phyloP scores from a whole-genome alignment of 768 basidiomycete species.

The Nidularia sp. region DNA sequence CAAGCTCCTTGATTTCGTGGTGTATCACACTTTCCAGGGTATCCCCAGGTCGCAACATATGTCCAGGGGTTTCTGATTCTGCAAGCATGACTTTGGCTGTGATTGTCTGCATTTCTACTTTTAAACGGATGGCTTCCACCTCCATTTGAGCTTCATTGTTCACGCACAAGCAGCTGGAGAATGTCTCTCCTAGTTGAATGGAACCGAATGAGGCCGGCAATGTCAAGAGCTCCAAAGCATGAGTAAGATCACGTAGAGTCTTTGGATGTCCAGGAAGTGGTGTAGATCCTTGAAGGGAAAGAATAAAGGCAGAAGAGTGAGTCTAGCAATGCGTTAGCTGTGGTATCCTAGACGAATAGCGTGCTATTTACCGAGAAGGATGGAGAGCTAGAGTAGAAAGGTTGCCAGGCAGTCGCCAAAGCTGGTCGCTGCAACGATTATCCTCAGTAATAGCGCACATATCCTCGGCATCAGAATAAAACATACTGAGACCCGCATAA shows the following conservation, averaged over 20 bases:
- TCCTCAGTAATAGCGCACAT: neutral
- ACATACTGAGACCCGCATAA: constrained; percentile 86
- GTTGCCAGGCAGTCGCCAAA: constrained; percentile 75
- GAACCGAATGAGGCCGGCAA: constrained; percentile 82
- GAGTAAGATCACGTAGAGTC: constrained; percentile 77
- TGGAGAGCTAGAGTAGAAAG: constrained; percentile 76
- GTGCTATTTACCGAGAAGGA: constrained; percentile 55
- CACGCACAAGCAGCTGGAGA: constrained; percentile 76
- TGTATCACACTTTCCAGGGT: constrained; percentile 65
- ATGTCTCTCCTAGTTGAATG: constrained; percentile 88
- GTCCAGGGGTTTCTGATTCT: constrained; percentile 56
- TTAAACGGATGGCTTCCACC: constrained; percentile 60
- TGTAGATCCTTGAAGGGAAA: constrained; percentile 68
- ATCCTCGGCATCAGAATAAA: constrained; percentile 5
- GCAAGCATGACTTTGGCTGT: constrained; percentile 58
- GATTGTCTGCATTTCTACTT: constrained; percentile 84
- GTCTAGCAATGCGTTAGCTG: constrained; percentile 25
- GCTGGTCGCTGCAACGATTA: constrained; percentile 39
- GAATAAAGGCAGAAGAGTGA: constrained; percentile 72
- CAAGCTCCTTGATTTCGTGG: constrained; percentile 93
- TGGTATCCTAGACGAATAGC: neutral
- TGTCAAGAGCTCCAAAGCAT: constrained; percentile 74
- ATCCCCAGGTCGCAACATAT: constrained; percentile 48
- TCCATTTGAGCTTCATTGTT: constrained; percentile 71
- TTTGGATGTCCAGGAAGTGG: constrained; percentile 78